Conservation (phyloP, 1,284 basidiomycete species). For the Papiliotrema laurentii region DNA sequence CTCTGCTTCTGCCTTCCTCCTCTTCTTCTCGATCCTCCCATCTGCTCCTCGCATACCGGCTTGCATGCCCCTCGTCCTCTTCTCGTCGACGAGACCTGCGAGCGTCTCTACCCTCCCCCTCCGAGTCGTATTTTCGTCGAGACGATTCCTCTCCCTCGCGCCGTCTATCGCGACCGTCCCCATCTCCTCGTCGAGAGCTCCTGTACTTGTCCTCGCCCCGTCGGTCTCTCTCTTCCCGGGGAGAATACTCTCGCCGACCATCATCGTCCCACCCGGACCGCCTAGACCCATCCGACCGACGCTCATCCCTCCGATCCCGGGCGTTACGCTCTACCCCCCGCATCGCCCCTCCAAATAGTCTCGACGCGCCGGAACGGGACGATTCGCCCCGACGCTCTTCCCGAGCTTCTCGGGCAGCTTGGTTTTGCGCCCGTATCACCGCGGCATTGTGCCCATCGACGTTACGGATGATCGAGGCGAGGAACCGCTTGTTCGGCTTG, state of each 20-base stretch:
- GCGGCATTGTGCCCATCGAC: conserved; percentile 90
- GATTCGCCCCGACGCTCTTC: conserved; percentile 4
- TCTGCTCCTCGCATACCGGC: no score
- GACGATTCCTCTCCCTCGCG: neutral
- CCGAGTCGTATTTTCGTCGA: neutral
- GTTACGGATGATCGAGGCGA: conserved; percentile 77
- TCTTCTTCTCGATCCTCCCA: no score
- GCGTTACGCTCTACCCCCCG: conserved; percentile 12
- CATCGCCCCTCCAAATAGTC: conserved; percentile 41
- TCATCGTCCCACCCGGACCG: conserved; percentile 41
- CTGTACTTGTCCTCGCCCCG: conserved; percentile 21
- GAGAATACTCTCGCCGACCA: no score
- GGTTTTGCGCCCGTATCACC: conserved; percentile 68
- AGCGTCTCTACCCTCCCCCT: no score
- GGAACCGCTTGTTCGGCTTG: conserved; percentile 84
- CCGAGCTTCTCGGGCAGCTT: conserved; percentile 67
- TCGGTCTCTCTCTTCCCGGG: neutral
- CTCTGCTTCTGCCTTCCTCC: no score
- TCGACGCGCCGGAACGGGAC: conserved; percentile 8
- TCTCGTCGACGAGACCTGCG: no score
- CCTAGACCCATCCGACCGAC: conserved; percentile 42
- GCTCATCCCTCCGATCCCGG: conserved; percentile 25
- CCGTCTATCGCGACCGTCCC: conserved; percentile 2
- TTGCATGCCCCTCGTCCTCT: no score
- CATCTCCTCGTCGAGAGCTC: conserved; percentile 26